A percentile compares a stretch with the other conserved stretches of the same genome.
These are phyloP conservation scores for Naganishia randhawae DNA, from an alignment of 768 basidiomycete genomes.

Conservation along the genomic window DNA sequence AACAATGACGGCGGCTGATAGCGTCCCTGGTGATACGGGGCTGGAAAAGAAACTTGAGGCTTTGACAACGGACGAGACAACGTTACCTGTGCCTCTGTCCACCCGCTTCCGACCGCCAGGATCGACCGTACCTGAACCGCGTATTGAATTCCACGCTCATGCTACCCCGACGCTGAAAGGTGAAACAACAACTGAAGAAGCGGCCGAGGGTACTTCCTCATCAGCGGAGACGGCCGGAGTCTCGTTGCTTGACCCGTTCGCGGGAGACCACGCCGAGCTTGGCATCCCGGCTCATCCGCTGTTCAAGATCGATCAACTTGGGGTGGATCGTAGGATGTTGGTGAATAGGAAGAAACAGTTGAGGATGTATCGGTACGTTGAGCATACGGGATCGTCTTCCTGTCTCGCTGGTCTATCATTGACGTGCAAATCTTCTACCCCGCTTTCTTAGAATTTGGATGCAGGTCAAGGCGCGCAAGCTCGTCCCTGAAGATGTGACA, in stretches of 20 bases:
- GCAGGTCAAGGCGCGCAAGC: slow-evolving; percentile 50
- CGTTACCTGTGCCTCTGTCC: slow-evolving; percentile 22
- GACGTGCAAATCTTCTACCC: not conserved
- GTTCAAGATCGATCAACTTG: slow-evolving; percentile 77
- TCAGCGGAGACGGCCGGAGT: not conserved
- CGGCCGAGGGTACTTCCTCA: not conserved
- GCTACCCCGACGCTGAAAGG: slow-evolving; percentile 16
- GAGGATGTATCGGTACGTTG: slow-evolving; percentile 76
- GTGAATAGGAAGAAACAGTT: slow-evolving; percentile 90
- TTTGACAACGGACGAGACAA: not conserved
- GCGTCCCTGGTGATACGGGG: not conserved
- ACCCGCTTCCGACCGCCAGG: slow-evolving; percentile 28
- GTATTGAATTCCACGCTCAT: slow-evolving; percentile 7
- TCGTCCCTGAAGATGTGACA: slow-evolving; percentile 20
- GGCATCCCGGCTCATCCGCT: slow-evolving; percentile 58
- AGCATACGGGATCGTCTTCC: not conserved
- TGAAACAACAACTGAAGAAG: slow-evolving; percentile 17
- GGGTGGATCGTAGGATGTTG: slow-evolving; percentile 80
- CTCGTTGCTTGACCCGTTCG: slow-evolving; percentile 3
- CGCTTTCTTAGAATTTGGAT: slow-evolving; percentile 41
- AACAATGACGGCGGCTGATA: too few relatives aligned
- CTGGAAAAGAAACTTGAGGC: not conserved
- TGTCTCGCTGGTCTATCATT: not conserved
- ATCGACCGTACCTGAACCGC: slow-evolving; percentile 14
- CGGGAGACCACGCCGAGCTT: slow-evolving; percentile 18